Conservation (phyloP, 2,329 filamentous ascomycete genomes). For the Trichoderma simmonsii region DNA sequence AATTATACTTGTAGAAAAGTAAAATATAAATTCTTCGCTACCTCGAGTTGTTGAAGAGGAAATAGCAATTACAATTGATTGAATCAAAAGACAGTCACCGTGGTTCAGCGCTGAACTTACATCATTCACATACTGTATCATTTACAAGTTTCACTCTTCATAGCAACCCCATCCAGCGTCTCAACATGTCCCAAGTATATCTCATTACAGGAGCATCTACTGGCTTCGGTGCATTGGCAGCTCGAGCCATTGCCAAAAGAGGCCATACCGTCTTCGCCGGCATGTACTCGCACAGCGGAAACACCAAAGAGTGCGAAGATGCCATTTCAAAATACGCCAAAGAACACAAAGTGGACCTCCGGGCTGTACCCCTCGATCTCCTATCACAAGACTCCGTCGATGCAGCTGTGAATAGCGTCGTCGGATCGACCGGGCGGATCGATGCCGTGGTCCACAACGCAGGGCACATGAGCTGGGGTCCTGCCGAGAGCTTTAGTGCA, state of each 20-base stretch:
- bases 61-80: neutral
- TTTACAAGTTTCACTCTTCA: neutral
- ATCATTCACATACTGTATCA: neutral
- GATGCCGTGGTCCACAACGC: constrained; percentile 12
- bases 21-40: neutral
- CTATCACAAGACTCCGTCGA: constrained; percentile 1
- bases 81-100: neutral
- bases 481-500: constrained; percentile 6
- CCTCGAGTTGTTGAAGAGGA: neutral
- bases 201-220: constrained; percentile 8
- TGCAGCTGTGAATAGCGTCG: neutral
- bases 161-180: neutral
- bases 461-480: constrained; percentile 8
- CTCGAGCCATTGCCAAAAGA: constrained; percentile 6
- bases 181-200: constrained; percentile 2
- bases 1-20: neutral
- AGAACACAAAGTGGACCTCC: constrained; percentile 2
- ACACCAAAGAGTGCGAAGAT: constrained; percentile 8
- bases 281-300: constrained; percentile 2
- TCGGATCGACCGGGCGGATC: constrained; percentile 4
- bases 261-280: constrained; percentile 10
- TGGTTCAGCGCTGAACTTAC: neutral
- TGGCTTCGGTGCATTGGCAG: constrained; percentile 7
- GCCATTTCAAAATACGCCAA: neutral
- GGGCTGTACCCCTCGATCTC: neutral